Base-by-base conservation (phyloP, 352 stramenopile genomes). In the Phytophthora boehmeriae region DNA sequence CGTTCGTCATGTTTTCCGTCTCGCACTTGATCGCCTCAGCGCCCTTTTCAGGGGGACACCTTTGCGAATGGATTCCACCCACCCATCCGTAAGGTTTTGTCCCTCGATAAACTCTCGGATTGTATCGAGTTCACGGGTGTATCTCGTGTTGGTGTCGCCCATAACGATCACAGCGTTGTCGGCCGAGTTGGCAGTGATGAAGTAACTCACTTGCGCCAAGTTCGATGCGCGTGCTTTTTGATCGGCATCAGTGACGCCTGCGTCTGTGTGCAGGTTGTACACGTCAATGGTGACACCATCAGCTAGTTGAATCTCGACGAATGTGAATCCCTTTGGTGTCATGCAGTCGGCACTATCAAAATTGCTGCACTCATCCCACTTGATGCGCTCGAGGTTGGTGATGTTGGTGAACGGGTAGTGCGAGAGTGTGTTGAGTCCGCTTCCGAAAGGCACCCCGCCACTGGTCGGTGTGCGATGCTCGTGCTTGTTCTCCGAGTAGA, bases 231-330 rank as follows among this genome's bases (percentile, higher is more conserved):
- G 66, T 2, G 73, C 73, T 4, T 56, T 58, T 23, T 75, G 43
- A 47, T 82, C 73, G 2, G 49, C 67, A 28, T 63, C 53, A 13
- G 52, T 75, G 4, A 44, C 64, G 4, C 67, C 73, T 2, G 73
- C 73, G 32, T 82, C 70, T 13, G 73, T 50, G 66, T 82, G 73
- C 47, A 82, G 53, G 54, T 82, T 82, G 70, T 82, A 82, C 8
- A 82, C 41, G 35, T 82, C 66, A 19, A 82, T 42, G 9, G 49
- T 66, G 23, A 79, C 63, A 19, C 73, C 73, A n/a, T 79, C 73
- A 1, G 59, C 70, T 35, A 82, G 59, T 55, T 78, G 55, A 22
- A 82, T 52, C 48, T 78, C 59, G 38, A 78, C 41, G 48, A 66
- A 69, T 5, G 73, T 82, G 55, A 82, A 82, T 5, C 73, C 73